phyloP scores from a whole-genome alignment of 768 basidiomycete species.

The Mrakia hoshinonis region DNA sequence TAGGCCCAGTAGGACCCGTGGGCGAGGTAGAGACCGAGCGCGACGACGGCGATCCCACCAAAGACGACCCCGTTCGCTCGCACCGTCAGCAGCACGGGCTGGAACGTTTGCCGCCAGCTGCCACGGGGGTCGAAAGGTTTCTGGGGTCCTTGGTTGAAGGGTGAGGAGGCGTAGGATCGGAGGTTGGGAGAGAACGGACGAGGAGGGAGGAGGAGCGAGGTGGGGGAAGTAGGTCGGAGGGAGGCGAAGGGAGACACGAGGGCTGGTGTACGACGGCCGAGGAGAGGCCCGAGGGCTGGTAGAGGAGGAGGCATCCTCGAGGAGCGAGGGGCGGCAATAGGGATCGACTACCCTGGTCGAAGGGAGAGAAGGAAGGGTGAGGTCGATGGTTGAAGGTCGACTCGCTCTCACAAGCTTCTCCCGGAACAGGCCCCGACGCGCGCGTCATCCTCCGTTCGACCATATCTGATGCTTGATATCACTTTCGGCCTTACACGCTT shows the following conservation, averaged over 20 bases:
- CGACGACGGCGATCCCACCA: too few relatives aligned
- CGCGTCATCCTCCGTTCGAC: not conserved
- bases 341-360: not conserved
- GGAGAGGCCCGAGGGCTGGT: not conserved
- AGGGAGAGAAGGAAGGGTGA: not conserved
- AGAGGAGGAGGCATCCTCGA: not conserved
- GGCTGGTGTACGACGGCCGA: not conserved
- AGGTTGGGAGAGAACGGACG: not conserved
- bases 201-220: not conserved
- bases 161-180: not conserved
- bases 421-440: too few relatives aligned
- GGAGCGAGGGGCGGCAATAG: not conserved
- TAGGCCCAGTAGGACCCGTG: too few relatives aligned
- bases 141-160: not conserved
- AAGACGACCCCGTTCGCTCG: too few relatives aligned
- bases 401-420: not conserved
- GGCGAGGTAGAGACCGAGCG: too few relatives aligned
- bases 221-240: not conserved
- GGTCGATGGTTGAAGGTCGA: not conserved
- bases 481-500: too few relatives aligned
- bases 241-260: not conserved
- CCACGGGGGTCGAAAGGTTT: too few relatives aligned
- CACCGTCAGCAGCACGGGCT: too few relatives aligned
- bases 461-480: too few relatives aligned
- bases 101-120: too few relatives aligned